Evolutionary conservation across 805 yeast genomes (phyloP), one percentile per base, ranked within the genome.

Genomic region (Yarrowia bubula): DNA sequence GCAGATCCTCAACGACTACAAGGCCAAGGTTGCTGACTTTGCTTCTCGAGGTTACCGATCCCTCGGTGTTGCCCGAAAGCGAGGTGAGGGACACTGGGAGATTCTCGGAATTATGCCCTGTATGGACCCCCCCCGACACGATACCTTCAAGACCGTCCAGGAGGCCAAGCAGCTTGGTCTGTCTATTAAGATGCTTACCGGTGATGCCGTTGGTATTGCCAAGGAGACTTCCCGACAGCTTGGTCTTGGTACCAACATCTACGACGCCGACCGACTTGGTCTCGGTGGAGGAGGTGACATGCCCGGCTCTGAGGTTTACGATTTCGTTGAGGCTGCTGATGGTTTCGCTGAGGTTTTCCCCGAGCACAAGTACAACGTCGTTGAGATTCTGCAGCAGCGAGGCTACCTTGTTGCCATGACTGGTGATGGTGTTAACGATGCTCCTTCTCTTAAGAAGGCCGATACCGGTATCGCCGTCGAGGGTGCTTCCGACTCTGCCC

Each of bases 141-240:
- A 92, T 81, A 92, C 97, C 83, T 96, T 96, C 75, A 86, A 86
- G 76, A 92, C 97, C 77, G 95, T 92, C 77, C 79, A 83, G 79
- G 97, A 92, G 82, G 97, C 97, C 74, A 87, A 89, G 83, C 76
- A 81, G 72, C 86, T 92, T 76, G 97, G 97, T 86, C 85, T 92
- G 77, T 87, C 95, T 82, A 95, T 92, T 74, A 92, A 92, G 88
- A 92, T 92, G 97, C 87, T 92, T 79, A 92, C 97, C 82, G 97
- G 97, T 87, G 97, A 92, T 83, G 97, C 97, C 79, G 97, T 92
- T 76, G 97, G 97, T 86, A 92, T 92, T 82, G 97, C 97, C 76
- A 89, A 91, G 86, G 97, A 92, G 84, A 92, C 97, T 78, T 90
- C 96, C 82, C 89, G 97, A 82, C 97, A 92, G 85, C 86, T 92